Evolutionary conservation across 2,329 filamentous ascomycete species (phyloP), one percentile per base, ranked within the genome.

Genomic region (Pezicula neosporulosa): DNA sequence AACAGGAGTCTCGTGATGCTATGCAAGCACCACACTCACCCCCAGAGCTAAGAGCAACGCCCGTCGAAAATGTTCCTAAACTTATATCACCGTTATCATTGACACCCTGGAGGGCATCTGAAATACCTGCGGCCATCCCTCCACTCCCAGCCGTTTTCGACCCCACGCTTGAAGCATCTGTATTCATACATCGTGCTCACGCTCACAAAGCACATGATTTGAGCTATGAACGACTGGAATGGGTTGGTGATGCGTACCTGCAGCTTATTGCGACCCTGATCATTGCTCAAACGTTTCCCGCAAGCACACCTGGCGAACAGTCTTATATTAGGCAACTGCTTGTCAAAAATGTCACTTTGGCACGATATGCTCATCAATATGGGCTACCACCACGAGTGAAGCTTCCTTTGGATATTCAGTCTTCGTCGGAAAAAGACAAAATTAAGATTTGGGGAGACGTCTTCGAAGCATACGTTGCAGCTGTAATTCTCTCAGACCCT

Each of bases 391-490:
- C 80, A 59, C 80, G 77, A 30, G 79, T 88, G 7, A 76, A 75
- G 27, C 72, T 88, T 3, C 86, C 78, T 1, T 56, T 60, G 12
- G 76, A 77, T 56, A 72, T 74, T 61, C 61, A 64, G 30, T 48
- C 71, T 66, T 53, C 50, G n/a, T 28, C 42, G 10, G 69, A 63
- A 64, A 85, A 78, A 65, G 79, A 77, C 39, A 76, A 80, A 53
- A 78, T 74, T 13, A 97, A 97, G 68, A 83, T 90, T 9, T 77
- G 88, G 50, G 92, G 86, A 8, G 93, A 97, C 65, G 78, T 97
- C 16, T 95, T 97, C 61, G 93, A 97, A 67, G 88, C 93, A 0
- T 97, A 95, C 60, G 82, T 96, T 15, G 92, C 88, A 8, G 92
- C 87, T 3, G 71, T 92, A 6, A 79, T 96, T 33, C 72, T 90